These are phyloP conservation scores for Tetrapisispora pingtungensis DNA, from an alignment of 805 yeast genomes.

Conservation along the genomic window DNA sequence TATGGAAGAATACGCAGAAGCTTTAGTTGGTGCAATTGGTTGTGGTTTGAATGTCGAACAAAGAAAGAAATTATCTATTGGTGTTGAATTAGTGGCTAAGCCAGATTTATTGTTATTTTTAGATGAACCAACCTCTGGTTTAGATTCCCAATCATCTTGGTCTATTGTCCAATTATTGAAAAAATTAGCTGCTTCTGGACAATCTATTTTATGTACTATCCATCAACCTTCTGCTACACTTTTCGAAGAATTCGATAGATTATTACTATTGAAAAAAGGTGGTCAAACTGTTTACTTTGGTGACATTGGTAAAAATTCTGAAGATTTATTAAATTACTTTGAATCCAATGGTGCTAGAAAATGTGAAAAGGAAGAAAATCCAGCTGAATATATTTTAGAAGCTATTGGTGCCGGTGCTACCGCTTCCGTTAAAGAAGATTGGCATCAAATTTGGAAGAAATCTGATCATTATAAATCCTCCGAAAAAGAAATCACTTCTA, in stretches of 20 bases:
- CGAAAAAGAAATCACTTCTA: constrained; percentile 24
- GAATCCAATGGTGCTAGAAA: constrained; percentile 57
- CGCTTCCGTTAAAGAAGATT: constrained; percentile 38
- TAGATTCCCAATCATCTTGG: constrained; percentile 45
- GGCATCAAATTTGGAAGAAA: constrained; percentile 50
- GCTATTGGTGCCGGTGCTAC: constrained; percentile 39
- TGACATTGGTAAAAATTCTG: constrained; percentile 32
- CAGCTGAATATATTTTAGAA: constrained; percentile 38
- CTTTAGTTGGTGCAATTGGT: constrained; percentile 38
- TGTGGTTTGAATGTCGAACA: constrained; percentile 36
- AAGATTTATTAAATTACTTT: constrained; percentile 46
- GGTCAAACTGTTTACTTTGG: constrained; percentile 37
- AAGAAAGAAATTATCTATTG: constrained; percentile 36
- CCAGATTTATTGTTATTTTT: constrained; percentile 38
- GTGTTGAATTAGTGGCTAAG: constrained; percentile 39
- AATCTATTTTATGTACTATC: constrained; percentile 45
- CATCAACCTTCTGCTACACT: constrained; percentile 47
- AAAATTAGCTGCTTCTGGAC: constrained; percentile 38
- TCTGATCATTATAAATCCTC: constrained; percentile 30
- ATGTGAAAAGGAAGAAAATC: constrained; percentile 37
- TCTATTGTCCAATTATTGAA: constrained; percentile 38
- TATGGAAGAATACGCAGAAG: constrained; percentile 45
- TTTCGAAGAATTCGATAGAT: constrained; percentile 38
- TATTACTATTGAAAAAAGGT: constrained; percentile 40
- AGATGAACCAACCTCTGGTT: constrained; percentile 47